Evolutionary conservation across 2,329 filamentous ascomycete species (phyloP).

Genomic region (Sphaceloma murrayae): DNA sequence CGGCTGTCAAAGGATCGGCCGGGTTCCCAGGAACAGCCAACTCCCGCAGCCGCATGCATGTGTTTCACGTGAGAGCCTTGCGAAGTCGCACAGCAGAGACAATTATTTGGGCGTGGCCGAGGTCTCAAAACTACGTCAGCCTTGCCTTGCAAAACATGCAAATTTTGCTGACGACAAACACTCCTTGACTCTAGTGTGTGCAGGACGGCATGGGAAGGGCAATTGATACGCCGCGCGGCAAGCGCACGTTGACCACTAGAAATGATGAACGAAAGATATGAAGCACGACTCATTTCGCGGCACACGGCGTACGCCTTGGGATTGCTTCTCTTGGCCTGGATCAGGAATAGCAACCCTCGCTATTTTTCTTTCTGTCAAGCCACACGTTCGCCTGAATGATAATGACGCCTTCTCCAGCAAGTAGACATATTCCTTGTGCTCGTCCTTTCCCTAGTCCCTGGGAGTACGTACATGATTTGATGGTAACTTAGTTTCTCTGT

Average conservation of each 20-base stretch:
- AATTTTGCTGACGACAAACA: background rate
- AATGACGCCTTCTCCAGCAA: too few relatives aligned
- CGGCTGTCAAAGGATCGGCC: slow-evolving; percentile 9
- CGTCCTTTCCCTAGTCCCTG: background rate
- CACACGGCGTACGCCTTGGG: background rate
- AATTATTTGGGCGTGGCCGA: background rate
- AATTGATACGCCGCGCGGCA: too few relatives aligned
- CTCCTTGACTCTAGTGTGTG: too few relatives aligned
- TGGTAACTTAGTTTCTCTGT: too few relatives aligned
- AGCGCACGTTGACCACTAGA: too few relatives aligned
- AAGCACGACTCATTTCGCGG: slow-evolving; percentile 9
- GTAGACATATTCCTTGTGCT: too few relatives aligned
- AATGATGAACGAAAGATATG: too few relatives aligned
- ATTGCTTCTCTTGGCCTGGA: slow-evolving; percentile 6
- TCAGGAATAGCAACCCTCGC: slow-evolving; percentile 8
- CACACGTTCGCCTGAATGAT: too few relatives aligned
- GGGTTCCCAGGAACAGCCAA: too few relatives aligned
- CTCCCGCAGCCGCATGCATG: background rate
- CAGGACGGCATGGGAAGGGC: background rate
- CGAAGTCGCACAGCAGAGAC: background rate
- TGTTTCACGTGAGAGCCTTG: slow-evolving; percentile 5
- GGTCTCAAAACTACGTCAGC: slow-evolving; percentile 12
- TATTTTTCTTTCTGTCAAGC: too few relatives aligned
- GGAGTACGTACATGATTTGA: background rate
- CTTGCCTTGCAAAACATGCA: background rate